Evolutionary conservation across 1,139 yeast species (phyloP).

Genomic region (Yamadazyma friedrichii): DNA sequence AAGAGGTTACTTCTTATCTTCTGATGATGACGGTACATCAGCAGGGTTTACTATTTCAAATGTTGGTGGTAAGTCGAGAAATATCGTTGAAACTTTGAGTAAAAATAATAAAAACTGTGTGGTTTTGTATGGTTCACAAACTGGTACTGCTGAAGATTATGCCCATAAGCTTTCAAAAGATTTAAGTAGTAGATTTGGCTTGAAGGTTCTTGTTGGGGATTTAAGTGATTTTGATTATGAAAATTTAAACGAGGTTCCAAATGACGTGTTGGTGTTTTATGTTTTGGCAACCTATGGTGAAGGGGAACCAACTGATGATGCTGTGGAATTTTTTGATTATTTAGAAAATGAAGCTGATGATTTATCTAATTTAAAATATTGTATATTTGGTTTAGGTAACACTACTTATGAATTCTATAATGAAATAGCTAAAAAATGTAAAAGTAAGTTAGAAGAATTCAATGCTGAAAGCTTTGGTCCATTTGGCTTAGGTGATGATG

Average conservation of each 20-base stretch:
- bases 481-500: constrained; percentile 92
- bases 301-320: constrained; percentile 97
- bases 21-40: constrained; percentile 26
- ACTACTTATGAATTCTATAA: constrained; percentile 90
- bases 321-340: constrained; percentile 68
- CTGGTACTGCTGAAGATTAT: constrained; percentile 99
- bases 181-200: constrained; percentile 75
- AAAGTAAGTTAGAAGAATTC: constrained; percentile 47
- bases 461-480: constrained; percentile 74
- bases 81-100: constrained; percentile 62
- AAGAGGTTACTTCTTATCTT: constrained; percentile 54
- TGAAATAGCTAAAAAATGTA: constrained; percentile 69
- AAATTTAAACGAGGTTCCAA: constrained; percentile 54
- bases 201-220: constrained; percentile 84
- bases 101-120: constrained; percentile 70
- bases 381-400: constrained; percentile 89
- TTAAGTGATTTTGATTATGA: constrained; percentile 84
- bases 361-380: constrained; percentile 61
- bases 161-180: constrained; percentile 90
- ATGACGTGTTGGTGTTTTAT: constrained; percentile 61
- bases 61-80: constrained; percentile 47
- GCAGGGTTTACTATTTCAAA: constrained; percentile 39
- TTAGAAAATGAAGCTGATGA: constrained; percentile 59
- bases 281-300: constrained; percentile 95
- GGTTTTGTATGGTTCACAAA: constrained; percentile 92